Evolutionary conservation across 1,284 basidiomycete species (phyloP), one percentile per base, ranked within the genome.

Genomic region (Pterulicium gracile): DNA sequence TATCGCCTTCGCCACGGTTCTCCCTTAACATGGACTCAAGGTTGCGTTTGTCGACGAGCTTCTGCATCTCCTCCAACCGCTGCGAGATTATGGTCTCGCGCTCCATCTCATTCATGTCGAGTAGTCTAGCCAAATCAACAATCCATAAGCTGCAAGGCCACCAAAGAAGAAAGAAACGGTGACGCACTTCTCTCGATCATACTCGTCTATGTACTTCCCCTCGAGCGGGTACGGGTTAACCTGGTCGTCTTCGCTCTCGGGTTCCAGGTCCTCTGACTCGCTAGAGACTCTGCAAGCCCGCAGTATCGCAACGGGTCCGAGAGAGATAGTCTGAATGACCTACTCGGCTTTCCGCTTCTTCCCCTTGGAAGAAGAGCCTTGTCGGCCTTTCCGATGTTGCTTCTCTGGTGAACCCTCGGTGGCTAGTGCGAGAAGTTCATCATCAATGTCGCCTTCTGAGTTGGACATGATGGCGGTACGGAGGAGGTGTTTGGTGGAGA

Each of bases 171-270:
- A 24, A 43, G 24, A 32, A 24, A 43, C 17, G 43, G 43, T 1
- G 42, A 64, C 82, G 66, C 64, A 91, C 88, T 72, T 66, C 53
- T 85, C 76, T 57, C 86, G 79, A 61, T 97, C 94, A 3, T 69
- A 73, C 55, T 90, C 88, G 56, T 92, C 79, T 49, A 78, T 76
- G 61, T 89, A 97, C 62, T 91, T 90, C 42, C 89, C 90, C 56
- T 96, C 93, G 17, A 95, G 67, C 0, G 91, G 93, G 60, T 91
- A 97, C 3, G 82, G 83, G 54, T 89, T 87, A n/a, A 58, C 51
- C 13, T 62, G 58, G 2, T 62, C 62, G 32, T 73, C 73, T 55
- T 81, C 81, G 52, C 75, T 77, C 56, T 81, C 79, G 14, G 62
- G 61, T n/a, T 67, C 69, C 18, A 67, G 69, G 47, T 75, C 70